phyloP scores from a whole-genome alignment of 345 rosid genomes.

The Eucalyptus decipiens region DNA sequence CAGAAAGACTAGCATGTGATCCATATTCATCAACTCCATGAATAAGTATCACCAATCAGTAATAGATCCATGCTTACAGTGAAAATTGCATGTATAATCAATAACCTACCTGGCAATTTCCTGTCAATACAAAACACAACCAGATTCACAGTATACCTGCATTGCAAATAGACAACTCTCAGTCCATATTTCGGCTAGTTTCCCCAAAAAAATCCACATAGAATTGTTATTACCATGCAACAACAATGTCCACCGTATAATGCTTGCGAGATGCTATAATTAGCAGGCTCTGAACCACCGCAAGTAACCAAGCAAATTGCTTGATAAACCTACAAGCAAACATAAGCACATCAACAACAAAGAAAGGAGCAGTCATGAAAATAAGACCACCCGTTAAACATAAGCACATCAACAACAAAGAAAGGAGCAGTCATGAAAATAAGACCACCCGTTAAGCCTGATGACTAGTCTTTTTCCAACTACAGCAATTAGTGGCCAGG shows the following conservation, averaged over 20 bases:
- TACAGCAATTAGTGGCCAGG: neutral
- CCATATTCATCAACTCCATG: neutral
- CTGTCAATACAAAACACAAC: constrained; percentile 50
- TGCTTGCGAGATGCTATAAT: constrained; percentile 85
- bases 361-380: neutral
- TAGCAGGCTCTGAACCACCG: constrained; percentile 63
- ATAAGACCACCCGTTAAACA: neutral
- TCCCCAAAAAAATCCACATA: neutral
- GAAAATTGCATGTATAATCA: neutral
- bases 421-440: neutral
- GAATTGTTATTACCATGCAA: constrained; percentile 54
- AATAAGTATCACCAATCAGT: neutral
- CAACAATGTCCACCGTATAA: constrained; percentile 75
- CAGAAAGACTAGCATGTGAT: neutral
- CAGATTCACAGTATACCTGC: constrained; percentile 82
- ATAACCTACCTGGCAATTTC: constrained; percentile 57
- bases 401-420: neutral
- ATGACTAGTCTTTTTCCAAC: neutral
- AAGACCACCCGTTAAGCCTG: neutral
- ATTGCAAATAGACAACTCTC: neutral
- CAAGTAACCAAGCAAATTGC: constrained; percentile 64
- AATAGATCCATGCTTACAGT: neutral
- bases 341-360: neutral
- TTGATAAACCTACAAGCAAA: constrained; percentile 41
- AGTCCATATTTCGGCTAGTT: neutral